Percentiles rank a stretch among this genome's conserved stretches.
phyloP scores from a whole-genome alignment of 2,329 filamentous ascomycete genomes.

The Hymenoscyphus albidus region DNA sequence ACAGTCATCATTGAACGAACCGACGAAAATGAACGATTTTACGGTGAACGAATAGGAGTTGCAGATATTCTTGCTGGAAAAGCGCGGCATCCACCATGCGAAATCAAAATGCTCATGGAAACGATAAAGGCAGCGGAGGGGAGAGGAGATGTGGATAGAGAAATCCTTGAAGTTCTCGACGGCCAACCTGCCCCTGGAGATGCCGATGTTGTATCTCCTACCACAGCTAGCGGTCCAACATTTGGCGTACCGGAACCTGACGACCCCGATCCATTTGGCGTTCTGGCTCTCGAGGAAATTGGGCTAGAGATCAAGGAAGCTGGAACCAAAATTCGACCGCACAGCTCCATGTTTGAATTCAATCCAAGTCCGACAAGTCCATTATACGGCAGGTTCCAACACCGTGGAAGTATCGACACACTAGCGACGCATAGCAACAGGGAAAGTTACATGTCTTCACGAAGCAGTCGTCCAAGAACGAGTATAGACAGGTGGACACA shows the following conservation, averaged over 20 bases:
- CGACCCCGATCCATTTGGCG: constrained; percentile 89
- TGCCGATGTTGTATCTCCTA: constrained; percentile 49
- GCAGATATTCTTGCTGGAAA: constrained; percentile 53
- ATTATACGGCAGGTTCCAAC: constrained; percentile 48
- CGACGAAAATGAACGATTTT: constrained; percentile 87
- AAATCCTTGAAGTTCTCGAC: constrained; percentile 59
- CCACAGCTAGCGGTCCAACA: constrained; percentile 37
- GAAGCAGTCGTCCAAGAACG: constrained; percentile 43
- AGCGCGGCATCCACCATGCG: constrained; percentile 29
- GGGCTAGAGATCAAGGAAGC: constrained; percentile 88
- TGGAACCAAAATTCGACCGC: constrained; percentile 69
- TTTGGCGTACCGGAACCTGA: constrained; percentile 78
- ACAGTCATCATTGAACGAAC: constrained; percentile 80
- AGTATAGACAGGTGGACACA: constrained; percentile 61
- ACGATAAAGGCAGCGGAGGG: constrained; percentile 88
- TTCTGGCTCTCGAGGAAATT: constrained; percentile 84
- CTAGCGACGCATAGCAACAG: constrained; percentile 58
- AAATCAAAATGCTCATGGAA: constrained; percentile 51
- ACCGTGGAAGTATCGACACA: constrained; percentile 66
- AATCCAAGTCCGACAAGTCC: constrained; percentile 74
- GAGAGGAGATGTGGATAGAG: constrained; percentile 67
- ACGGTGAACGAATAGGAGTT: constrained; percentile 61
- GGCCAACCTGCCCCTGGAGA: constrained; percentile 73
- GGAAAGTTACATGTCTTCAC: constrained; percentile 71
- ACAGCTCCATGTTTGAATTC: constrained; percentile 79